Base-by-base conservation (phyloP, 176 grass and related monocot genomes). In the Poa pratensis region DNA sequence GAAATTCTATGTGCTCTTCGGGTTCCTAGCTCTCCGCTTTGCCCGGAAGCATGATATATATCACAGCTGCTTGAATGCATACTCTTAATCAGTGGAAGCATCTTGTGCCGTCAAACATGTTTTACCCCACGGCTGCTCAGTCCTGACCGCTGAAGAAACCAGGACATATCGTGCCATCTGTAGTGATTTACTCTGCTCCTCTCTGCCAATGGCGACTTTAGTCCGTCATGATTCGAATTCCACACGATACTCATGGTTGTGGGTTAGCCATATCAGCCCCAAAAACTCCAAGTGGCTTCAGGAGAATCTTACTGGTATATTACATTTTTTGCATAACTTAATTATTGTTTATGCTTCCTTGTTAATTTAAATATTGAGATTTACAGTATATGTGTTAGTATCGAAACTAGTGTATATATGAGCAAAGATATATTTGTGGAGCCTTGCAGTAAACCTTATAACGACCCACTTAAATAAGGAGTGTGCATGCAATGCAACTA, bases 241-340 rank as follows among this genome's bases (percentile, higher is more conserved):
- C 40, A 77, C 66, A 48, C 83, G 75, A 9, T 84, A 92, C 72
- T 89, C 89, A 61, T 87, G 85, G 87, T 80, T 84, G 83, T 88
- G 87, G 89, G 89, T 84, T 71, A 91, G 87, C 83, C 89, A 94
- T 68, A 87, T 89, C 84, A 92, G 88, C 76, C 90, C 92, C 20
- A 87, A 88, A 35, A 88, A 94, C 74, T 94, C 92, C 66, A 92
- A 92, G 54, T 94, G 92, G 92, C 92, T 94, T 67, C 85, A 89
- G 77, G 88, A 87, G 43, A 90, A 89, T 82, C 75, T 94, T 81
- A 87, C 90, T 37, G 92, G 92, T 94, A 84, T 52, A 35, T 35
- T 35, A 32, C 52, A 24, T 82, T 46, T 45, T 65, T 6, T 4
- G n/a, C 18, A 6, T 43, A 0, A 24, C 7, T 67, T 45, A 40